Percentiles rank a stretch among this genome's conserved stretches.
These are phyloP conservation scores for Fragaria vesca DNA, from an alignment of 306 rosid species.

Conservation along the genomic window DNA sequence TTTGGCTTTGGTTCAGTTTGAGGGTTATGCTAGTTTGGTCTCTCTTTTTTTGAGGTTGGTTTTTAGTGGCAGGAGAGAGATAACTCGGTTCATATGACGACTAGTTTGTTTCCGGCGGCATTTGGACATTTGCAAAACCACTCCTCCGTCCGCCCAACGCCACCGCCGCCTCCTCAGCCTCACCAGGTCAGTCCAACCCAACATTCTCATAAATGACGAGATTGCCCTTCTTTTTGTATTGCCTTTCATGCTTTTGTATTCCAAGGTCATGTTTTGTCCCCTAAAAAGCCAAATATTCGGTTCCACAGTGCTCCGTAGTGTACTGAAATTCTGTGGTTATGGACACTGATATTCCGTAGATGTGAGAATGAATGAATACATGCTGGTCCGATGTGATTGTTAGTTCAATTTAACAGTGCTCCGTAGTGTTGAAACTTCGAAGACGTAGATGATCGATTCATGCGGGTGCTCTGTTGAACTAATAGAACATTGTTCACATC, in stretches of 20 bases:
- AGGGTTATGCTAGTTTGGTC: not conserved
- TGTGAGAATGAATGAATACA: not conserved
- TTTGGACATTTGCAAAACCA: constrained; percentile 71
- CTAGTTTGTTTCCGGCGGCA: constrained; percentile 54
- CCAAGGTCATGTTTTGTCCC: not conserved
- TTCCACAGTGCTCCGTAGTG: not conserved
- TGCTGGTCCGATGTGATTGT: not conserved
- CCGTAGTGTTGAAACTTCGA: accelerated
- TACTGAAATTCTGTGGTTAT: not conserved
- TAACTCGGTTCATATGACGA: constrained; percentile 65
- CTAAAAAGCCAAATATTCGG: not conserved
- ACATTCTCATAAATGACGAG: not conserved
- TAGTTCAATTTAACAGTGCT: not conserved
- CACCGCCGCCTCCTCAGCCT: constrained; percentile 64
- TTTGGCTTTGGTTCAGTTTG: not conserved
- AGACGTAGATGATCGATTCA: not conserved
- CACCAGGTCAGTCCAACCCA: constrained; percentile 57
- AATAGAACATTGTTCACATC: not conserved
- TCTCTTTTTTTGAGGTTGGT: not conserved
- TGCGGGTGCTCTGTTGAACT: not conserved
- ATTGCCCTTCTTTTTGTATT: constrained; percentile 1
- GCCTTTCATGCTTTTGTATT: not conserved
- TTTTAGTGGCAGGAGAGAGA: constrained; percentile 58
- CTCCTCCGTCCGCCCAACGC: constrained; percentile 58
- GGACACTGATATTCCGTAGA: not conserved